A percentile compares a stretch with the other conserved stretches of the same genome.
Conservation (phyloP, 208 protist species). For the Acanthamoeba lenticulata region DNA sequence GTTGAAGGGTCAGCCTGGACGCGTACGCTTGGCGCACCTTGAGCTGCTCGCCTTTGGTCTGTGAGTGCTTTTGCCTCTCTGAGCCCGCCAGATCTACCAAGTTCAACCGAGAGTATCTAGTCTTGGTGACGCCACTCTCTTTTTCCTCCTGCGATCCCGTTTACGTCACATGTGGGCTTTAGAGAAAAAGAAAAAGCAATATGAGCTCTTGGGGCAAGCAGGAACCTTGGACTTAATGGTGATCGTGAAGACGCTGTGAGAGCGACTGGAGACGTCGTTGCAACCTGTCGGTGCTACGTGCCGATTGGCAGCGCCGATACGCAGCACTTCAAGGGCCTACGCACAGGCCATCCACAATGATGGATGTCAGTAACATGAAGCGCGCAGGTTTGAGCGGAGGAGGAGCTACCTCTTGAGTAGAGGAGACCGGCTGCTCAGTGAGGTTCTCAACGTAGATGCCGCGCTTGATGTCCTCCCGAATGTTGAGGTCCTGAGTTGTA, state of each 20-base stretch:
- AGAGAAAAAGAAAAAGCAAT: background rate
- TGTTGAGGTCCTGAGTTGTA: conserved; percentile 34
- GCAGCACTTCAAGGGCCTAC: conserved; percentile 33
- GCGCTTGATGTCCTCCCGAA: conserved; percentile 61
- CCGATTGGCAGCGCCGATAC: conserved; percentile 60
- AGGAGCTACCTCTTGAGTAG: background rate
- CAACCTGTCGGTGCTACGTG: conserved; percentile 72
- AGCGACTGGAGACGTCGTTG: conserved; percentile 73
- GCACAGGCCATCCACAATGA: background rate
- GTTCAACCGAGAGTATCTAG: conserved; percentile 71
- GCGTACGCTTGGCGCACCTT: background rate
- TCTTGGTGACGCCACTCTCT: conserved; percentile 4
- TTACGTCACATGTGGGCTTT: background rate
- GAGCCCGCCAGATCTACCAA: conserved; percentile 79
- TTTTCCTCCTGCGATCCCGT: background rate
- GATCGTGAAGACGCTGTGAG: conserved; percentile 80
- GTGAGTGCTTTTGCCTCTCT: conserved; percentile 71
- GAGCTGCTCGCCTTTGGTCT: conserved; percentile 60
- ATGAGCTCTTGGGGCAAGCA: too few species aligned
- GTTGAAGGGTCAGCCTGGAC: background rate
- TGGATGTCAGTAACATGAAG: background rate
- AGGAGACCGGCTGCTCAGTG: conserved; percentile 60
- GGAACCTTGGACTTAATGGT: conserved; percentile 69
- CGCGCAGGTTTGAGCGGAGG: background rate
- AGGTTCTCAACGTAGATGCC: conserved; percentile 74